Percentiles rank a stretch among this genome's conserved stretches.
Evolutionary conservation across 768 basidiomycete genomes (phyloP).

Genomic region (Podaxis carcinomalis): DNA sequence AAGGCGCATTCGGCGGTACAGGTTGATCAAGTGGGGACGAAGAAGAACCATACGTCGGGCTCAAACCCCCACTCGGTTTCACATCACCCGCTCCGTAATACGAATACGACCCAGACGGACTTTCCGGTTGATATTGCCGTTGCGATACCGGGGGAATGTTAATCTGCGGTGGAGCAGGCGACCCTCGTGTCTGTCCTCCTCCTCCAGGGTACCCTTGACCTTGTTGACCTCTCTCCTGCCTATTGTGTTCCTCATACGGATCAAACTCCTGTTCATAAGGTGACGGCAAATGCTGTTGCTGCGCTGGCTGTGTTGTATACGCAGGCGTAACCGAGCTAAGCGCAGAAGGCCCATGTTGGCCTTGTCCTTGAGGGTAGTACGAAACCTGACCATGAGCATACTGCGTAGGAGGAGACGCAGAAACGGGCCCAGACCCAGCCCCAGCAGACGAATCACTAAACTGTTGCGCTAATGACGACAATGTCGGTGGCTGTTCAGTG

Average conservation of each 20-base stretch:
- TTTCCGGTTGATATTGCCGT: not conserved
- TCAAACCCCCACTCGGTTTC: not conserved
- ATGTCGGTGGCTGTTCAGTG: constrained; percentile 15
- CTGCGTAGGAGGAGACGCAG: not conserved
- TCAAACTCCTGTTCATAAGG: not conserved
- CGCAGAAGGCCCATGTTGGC: not conserved
- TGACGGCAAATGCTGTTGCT: not conserved
- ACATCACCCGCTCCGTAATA: not conserved
- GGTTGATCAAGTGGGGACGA: not conserved
- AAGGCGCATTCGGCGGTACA: constrained; percentile 13
- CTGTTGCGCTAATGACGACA: constrained; percentile 13
- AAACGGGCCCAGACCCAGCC: constrained; percentile 12
- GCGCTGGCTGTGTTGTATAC: not conserved
- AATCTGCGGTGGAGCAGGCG: not conserved
- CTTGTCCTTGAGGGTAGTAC: not conserved
- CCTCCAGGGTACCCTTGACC: not conserved
- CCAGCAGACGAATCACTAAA: constrained; percentile 15
- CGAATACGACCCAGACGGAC: not conserved
- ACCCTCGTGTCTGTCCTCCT: not conserved
- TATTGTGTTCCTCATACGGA: not conserved
- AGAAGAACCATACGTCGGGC: not conserved
- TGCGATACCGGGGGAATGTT: not conserved
- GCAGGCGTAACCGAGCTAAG: not conserved
- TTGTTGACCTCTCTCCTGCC: not conserved
- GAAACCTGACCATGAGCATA: not conserved